Evolutionary conservation across 2,329 filamentous ascomycete species (phyloP).

Genomic region (Elsinoe australis): DNA sequence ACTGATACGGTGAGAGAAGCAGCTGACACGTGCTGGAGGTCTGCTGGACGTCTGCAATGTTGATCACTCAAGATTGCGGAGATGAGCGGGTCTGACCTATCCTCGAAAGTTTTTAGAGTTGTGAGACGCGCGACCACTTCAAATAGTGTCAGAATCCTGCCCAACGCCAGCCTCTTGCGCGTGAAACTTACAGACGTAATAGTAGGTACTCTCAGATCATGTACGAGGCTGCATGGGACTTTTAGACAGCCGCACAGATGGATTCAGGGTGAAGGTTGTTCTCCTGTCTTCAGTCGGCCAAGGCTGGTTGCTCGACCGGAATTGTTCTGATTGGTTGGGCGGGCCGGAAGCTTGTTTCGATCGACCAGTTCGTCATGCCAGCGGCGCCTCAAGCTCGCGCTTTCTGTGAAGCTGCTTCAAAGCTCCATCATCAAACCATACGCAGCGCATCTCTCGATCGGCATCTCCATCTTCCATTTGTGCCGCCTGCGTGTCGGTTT

Average conservation of each 20-base stretch:
- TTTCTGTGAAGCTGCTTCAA: not conserved
- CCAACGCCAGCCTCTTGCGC: not conserved
- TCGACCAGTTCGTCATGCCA: too few relatives aligned
- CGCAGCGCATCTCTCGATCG: not conserved
- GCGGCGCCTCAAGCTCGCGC: not conserved
- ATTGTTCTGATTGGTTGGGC: too few relatives aligned
- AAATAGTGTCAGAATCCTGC: slow-evolving; percentile 1
- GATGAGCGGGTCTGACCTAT: not conserved
- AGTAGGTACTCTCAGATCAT: not conserved
- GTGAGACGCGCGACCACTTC: not conserved
- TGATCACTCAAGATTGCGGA: slow-evolving; percentile 5
- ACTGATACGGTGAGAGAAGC: slow-evolving; percentile 14
- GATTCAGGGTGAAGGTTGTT: slow-evolving; percentile 1
- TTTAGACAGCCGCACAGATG: not conserved
- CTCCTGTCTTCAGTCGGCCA: slow-evolving; percentile 6
- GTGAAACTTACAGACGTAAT: not conserved
- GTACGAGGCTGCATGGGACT: slow-evolving; percentile 1
- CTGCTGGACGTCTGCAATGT: slow-evolving; percentile 10
- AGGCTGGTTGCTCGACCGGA: too few relatives aligned
- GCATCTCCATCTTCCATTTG: not conserved
- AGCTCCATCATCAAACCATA: slow-evolving; percentile 4
- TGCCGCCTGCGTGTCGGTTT: not conserved
- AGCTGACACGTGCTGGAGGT: slow-evolving; percentile 8
- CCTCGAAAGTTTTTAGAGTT: slow-evolving; percentile 1
- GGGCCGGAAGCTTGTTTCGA: too few relatives aligned